phyloP scores from a whole-genome alignment of 208 protist genomes.

The Trypanosoma congolense region DNA sequence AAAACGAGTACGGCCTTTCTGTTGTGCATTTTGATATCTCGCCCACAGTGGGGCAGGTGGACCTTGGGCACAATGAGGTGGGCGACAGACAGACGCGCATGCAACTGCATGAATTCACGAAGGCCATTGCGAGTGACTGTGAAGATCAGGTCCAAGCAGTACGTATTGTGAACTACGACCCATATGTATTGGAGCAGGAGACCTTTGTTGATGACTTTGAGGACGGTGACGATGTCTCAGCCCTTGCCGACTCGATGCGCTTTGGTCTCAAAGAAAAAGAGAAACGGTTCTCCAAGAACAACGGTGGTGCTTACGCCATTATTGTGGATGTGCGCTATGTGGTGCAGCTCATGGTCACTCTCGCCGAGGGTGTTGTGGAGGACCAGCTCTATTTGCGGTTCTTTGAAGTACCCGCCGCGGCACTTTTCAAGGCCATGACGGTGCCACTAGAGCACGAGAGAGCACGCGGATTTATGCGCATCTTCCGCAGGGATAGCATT shows the following conservation, averaged over 20 bases:
- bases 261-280: slow-evolving; percentile 28
- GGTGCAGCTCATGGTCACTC: slow-evolving; percentile 84
- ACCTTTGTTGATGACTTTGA: slow-evolving; percentile 77
- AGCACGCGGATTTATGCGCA: slow-evolving; percentile 70
- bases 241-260: slow-evolving; percentile 59
- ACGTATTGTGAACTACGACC: slow-evolving; percentile 87
- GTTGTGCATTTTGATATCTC: slow-evolving; percentile 77
- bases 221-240: slow-evolving; percentile 57
- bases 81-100: slow-evolving; percentile 80
- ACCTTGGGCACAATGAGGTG: slow-evolving; percentile 80
- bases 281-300: slow-evolving; percentile 36
- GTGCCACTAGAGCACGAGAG: slow-evolving; percentile 58
- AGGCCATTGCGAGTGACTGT: slow-evolving; percentile 71
- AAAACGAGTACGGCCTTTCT: slow-evolving; percentile 76
- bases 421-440: slow-evolving; percentile 85
- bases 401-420: slow-evolving; percentile 67
- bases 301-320: slow-evolving; percentile 77
- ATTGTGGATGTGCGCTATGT: slow-evolving; percentile 82
- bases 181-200: slow-evolving; percentile 85
- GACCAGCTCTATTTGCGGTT: slow-evolving; percentile 59
- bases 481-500: slow-evolving; percentile 60
- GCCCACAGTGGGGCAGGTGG: slow-evolving; percentile 80
- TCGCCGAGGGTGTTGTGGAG: slow-evolving; percentile 70
- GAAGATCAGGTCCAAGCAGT: slow-evolving; percentile 67
- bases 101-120: slow-evolving; percentile 78